Evolutionary conservation across 192 early-diverging fungal genomes (phyloP).

Genomic region (Backusella liffmaniae): DNA sequence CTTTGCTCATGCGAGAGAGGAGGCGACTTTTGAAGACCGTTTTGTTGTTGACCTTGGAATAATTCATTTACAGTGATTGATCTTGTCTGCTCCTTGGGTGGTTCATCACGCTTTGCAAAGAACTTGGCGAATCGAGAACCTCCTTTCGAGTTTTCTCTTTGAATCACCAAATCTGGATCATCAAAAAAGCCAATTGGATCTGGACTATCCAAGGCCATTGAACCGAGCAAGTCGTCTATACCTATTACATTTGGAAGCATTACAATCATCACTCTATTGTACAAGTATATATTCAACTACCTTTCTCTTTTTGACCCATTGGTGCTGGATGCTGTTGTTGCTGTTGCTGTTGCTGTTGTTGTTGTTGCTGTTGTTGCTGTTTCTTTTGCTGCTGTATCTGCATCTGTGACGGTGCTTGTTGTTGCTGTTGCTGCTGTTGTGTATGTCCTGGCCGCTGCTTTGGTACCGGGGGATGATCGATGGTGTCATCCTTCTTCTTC

Average conservation of each 20-base stretch:
- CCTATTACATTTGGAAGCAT: background rate
- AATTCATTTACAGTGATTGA: slow-evolving; percentile 44
- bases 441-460: background rate
- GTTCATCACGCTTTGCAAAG: slow-evolving; percentile 50
- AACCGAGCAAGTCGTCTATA: background rate
- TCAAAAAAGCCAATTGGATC: slow-evolving; percentile 29
- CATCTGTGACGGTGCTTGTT: background rate
- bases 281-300: background rate
- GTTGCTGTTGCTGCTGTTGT: background rate
- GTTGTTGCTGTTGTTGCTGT: background rate
- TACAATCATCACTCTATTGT: background rate
- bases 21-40: background rate
- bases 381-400: background rate
- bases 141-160: slow-evolving; percentile 41
- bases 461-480: background rate
- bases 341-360: no score
- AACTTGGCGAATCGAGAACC: slow-evolving; percentile 60
- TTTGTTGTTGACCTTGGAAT: slow-evolving; percentile 44
- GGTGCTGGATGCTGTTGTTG: background rate
- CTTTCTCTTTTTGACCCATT: background rate
- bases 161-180: slow-evolving; percentile 33
- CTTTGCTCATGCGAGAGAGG: background rate
- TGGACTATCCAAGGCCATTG: background rate
- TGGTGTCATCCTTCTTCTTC: slow-evolving; percentile 47
- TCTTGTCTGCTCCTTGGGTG: slow-evolving; percentile 8